A percentile compares a stretch with the other conserved stretches of the same genome.
phyloP scores from a whole-genome alignment of 192 early-diverging fungal species.

The Entrophospora sp. region DNA sequence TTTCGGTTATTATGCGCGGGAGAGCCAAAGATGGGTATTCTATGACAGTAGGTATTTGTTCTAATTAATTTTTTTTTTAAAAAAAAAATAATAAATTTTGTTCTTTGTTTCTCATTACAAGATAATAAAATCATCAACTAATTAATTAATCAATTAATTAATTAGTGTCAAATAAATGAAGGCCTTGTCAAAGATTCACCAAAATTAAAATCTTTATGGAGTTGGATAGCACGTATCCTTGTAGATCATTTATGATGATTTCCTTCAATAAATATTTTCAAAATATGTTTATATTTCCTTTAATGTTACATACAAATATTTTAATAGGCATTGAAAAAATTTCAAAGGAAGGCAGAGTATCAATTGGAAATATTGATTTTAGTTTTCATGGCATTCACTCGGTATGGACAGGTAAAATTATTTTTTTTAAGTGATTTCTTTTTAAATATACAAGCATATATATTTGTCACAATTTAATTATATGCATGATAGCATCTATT shows the following conservation, averaged over 20 bases:
- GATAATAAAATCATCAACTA: too few relatives aligned
- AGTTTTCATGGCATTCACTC: conserved; percentile 45
- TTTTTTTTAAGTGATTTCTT: too few relatives aligned
- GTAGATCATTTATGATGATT: too few relatives aligned
- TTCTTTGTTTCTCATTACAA: neutral
- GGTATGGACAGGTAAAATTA: conserved; percentile 28
- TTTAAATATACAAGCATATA: too few relatives aligned
- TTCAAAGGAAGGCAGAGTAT: conserved; percentile 28
- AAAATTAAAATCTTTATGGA: conserved; percentile 40
- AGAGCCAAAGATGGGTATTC: conserved; percentile 71
- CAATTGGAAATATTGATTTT: conserved; percentile 43
- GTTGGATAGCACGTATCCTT: conserved; percentile 40
- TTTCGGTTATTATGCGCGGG: conserved; percentile 72
- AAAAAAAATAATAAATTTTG: too few relatives aligned
- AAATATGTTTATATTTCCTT: too few relatives aligned
- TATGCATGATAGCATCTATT: conserved; percentile 6
- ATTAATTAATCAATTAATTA: conserved; percentile 10
- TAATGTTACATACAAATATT: too few relatives aligned
- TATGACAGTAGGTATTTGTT: conserved; percentile 55
- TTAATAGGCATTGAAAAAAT: conserved; percentile 31
- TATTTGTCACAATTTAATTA: too few relatives aligned
- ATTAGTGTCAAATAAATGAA: conserved; percentile 35
- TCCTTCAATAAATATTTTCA: too few relatives aligned
- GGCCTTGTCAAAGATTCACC: conserved; percentile 41
- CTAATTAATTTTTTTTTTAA: too few relatives aligned